These are phyloP conservation scores for Avena atlantica DNA, from an alignment of 176 grass and related monocot species.

Conservation along the genomic window DNA sequence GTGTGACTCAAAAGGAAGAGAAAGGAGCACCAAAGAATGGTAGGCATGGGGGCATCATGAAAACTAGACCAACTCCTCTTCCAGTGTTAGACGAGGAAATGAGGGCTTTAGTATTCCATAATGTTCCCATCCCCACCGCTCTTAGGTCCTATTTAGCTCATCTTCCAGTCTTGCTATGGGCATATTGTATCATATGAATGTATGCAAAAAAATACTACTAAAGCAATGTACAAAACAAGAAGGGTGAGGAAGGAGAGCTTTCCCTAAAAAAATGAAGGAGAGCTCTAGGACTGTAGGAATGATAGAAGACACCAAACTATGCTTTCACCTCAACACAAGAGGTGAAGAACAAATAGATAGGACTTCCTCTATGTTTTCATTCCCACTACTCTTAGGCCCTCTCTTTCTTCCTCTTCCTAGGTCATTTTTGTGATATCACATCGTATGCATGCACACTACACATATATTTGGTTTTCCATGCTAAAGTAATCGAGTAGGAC, in stretches of 20 bases:
- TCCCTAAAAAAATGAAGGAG: too few relatives aligned
- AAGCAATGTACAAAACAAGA: too few relatives aligned
- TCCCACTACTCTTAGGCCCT: too few relatives aligned
- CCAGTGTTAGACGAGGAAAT: not conserved
- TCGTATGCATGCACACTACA: too few relatives aligned
- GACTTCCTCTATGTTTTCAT: too few relatives aligned
- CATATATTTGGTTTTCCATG: not conserved
- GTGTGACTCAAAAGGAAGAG: not conserved
- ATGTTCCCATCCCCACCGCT: not conserved
- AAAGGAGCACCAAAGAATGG: slow-evolving; percentile 19
- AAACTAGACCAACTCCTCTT: not conserved
- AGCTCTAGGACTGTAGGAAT: too few relatives aligned
- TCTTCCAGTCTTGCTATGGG: slow-evolving; percentile 8
- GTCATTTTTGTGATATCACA: too few relatives aligned
- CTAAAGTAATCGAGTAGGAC: not conserved
- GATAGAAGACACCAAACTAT: too few relatives aligned
- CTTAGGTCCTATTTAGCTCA: not conserved
- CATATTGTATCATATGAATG: not conserved
- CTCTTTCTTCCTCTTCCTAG: too few relatives aligned
- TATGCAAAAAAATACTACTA: not conserved
- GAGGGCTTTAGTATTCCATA: not conserved
- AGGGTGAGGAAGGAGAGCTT: too few relatives aligned
- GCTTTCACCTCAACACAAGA: too few relatives aligned
- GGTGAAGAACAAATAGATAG: too few relatives aligned
- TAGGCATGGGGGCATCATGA: slow-evolving; percentile 34